phyloP scores from a whole-genome alignment of 169 alveolate species.

The Eimeria praecox region DNA sequence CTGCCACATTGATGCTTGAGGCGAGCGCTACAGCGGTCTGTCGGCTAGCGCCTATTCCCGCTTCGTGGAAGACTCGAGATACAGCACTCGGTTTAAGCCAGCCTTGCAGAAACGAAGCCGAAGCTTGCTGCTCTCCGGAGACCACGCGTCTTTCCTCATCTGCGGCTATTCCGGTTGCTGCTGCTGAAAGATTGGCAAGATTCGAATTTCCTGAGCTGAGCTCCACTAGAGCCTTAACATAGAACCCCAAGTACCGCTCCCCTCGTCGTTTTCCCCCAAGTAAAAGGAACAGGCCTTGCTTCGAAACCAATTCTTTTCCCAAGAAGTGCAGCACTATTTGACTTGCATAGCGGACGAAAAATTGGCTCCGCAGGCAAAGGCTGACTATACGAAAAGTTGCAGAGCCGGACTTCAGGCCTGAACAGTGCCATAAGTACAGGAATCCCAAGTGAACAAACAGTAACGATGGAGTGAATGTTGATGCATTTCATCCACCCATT shows the following conservation, averaged over 20 bases:
- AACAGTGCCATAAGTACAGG: background rate
- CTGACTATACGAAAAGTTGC: background rate
- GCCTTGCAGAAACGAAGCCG: slow-evolving; percentile 10
- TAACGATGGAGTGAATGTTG: background rate
- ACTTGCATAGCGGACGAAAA: background rate
- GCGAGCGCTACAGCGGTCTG: background rate
- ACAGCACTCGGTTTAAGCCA: background rate
- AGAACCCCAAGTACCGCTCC: background rate
- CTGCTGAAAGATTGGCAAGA: slow-evolving; percentile 29
- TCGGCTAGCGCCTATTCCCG: background rate
- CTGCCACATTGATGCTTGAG: background rate
- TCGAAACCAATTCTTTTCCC: slow-evolving; percentile 19
- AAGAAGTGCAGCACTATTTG: background rate
- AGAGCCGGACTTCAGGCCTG: slow-evolving; percentile 31
- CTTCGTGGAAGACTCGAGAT: background rate
- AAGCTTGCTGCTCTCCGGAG: background rate
- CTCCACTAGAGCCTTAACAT: slow-evolving; percentile 39
- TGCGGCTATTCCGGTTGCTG: slow-evolving; percentile 11
- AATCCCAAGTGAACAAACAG: background rate
- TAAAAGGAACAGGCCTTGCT: background rate
- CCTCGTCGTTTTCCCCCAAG: background rate
- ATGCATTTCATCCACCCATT: background rate
- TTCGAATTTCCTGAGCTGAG: slow-evolving; percentile 36
- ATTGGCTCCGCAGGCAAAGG: background rate
- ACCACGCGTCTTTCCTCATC: slow-evolving; percentile 6